Conservation (phyloP, 2,329 filamentous ascomycete species). For the Hymenoscyphus scutula region DNA sequence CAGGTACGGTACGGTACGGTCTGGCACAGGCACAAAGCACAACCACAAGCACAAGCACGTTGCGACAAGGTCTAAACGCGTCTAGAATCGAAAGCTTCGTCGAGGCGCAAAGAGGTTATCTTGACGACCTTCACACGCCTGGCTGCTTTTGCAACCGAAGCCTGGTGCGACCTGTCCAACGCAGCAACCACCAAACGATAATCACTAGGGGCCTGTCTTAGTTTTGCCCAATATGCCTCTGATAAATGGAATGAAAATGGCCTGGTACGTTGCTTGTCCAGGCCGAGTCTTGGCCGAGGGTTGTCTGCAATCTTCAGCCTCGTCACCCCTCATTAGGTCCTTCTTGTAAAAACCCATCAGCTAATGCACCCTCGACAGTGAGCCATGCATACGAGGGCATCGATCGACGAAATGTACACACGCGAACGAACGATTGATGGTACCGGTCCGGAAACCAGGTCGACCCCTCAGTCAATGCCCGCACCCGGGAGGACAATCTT, state of each 20-base stretch:
- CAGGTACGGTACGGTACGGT: background rate
- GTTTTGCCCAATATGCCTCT: slow-evolving; percentile 55
- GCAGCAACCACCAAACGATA: slow-evolving; percentile 12
- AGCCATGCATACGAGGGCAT: slow-evolving; percentile 73
- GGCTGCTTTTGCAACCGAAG: background rate
- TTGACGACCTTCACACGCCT: slow-evolving; percentile 20
- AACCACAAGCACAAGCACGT: slow-evolving; percentile 7
- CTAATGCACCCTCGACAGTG: slow-evolving; percentile 45
- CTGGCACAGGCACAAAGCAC: slow-evolving; percentile 8
- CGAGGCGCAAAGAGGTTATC: slow-evolving; percentile 24
- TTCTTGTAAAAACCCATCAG: slow-evolving; percentile 2
- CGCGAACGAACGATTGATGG: slow-evolving; percentile 63
- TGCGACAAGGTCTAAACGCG: slow-evolving; percentile 18
- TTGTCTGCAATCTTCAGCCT: slow-evolving; percentile 18
- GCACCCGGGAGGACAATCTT: slow-evolving; percentile 50
- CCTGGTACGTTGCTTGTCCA: slow-evolving; percentile 55
- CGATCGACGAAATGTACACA: slow-evolving; percentile 74
- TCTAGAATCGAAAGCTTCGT: background rate
- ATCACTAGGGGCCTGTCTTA: slow-evolving; percentile 15
- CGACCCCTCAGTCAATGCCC: slow-evolving; percentile 68
- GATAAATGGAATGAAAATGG: slow-evolving; percentile 70
- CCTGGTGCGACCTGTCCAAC: slow-evolving; percentile 21
- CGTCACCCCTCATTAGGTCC: slow-evolving; percentile 7
- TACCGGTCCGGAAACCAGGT: slow-evolving; percentile 70
- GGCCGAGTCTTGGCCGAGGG: slow-evolving; percentile 12